Evolutionary conservation across 345 rosid genomes (phyloP).

Genomic region (Toxicodendron radicans): DNA sequence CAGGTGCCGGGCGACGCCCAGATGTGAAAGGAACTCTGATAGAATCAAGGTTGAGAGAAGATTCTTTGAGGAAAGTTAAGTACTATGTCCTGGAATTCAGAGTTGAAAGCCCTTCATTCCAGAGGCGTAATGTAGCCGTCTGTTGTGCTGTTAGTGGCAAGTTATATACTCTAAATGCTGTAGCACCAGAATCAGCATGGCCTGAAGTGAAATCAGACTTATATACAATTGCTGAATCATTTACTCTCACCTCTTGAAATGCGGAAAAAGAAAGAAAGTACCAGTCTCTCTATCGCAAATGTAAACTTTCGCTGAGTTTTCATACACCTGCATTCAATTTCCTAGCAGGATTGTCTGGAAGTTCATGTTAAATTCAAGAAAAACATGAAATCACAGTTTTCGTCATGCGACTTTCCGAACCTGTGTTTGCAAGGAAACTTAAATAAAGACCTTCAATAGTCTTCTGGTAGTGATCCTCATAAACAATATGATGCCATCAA

Average conservation of each 20-base stretch:
- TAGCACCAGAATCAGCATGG: conserved; percentile 77
- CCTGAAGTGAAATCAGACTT: conserved; percentile 49
- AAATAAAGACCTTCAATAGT: not conserved
- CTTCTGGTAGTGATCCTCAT: not conserved
- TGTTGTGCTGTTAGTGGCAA: conserved; percentile 60
- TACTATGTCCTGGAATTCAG: conserved; percentile 75
- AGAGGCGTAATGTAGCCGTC: conserved; percentile 66
- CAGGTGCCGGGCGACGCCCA: conserved; percentile 45
- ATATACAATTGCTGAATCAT: conserved; percentile 52
- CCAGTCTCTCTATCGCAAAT: not conserved
- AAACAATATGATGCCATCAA: too few species aligned
- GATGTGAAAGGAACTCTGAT: conserved; percentile 62
- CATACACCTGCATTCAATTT: too few species aligned
- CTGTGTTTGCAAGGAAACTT: not conserved
- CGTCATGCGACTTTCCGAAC: not conserved
- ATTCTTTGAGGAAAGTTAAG: conserved; percentile 41
- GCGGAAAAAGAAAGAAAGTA: not conserved
- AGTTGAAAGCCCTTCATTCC: conserved; percentile 70
- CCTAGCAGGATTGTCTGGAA: not conserved
- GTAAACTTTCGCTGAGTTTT: not conserved
- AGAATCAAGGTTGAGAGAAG: conserved; percentile 53
- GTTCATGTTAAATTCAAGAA: not conserved
- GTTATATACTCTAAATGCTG: conserved; percentile 73
- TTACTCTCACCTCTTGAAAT: conserved; percentile 45
- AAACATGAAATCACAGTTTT: not conserved